Evolutionary conservation across 306 rosid genomes (phyloP).

Genomic region (Vigna nakashimae): DNA sequence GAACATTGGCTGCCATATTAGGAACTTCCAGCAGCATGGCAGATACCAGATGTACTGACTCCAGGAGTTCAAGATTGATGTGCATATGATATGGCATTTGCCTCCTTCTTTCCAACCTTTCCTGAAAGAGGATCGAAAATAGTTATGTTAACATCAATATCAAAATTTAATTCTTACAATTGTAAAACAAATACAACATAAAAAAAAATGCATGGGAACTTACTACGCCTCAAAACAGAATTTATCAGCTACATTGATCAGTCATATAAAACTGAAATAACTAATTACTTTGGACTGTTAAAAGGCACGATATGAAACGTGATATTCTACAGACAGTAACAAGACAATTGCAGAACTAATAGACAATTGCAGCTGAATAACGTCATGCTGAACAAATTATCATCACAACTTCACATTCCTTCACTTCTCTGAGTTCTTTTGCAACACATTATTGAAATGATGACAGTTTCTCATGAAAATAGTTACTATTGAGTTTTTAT

Average conservation of each 20-base stretch:
- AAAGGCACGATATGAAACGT: neutral
- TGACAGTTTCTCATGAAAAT: neutral
- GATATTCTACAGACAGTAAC: neutral
- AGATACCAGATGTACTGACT: constrained; percentile 87
- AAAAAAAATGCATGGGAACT: neutral
- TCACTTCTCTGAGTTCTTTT: neutral
- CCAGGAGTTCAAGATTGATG: constrained; percentile 94
- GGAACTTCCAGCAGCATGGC: constrained; percentile 99
- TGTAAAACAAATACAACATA: neutral
- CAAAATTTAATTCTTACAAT: constrained; percentile 11
- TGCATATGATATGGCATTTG: constrained; percentile 99
- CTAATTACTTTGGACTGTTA: neutral
- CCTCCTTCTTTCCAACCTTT: constrained; percentile 94
- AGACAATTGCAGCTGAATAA: neutral
- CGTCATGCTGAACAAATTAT: neutral
- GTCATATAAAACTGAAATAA: neutral
- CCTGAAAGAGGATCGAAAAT: constrained; percentile 56
- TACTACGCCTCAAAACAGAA: neutral
- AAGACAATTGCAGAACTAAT: neutral
- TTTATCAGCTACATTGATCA: neutral
- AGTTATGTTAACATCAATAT: neutral
- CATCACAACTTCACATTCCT: neutral
- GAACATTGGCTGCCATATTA: constrained; percentile 83
- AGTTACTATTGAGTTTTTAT: neutral
- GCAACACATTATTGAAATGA: neutral